These are phyloP conservation scores for Articulospora tetracladia DNA, from an alignment of 495 filamentous ascomycete species.

Conservation along the genomic window DNA sequence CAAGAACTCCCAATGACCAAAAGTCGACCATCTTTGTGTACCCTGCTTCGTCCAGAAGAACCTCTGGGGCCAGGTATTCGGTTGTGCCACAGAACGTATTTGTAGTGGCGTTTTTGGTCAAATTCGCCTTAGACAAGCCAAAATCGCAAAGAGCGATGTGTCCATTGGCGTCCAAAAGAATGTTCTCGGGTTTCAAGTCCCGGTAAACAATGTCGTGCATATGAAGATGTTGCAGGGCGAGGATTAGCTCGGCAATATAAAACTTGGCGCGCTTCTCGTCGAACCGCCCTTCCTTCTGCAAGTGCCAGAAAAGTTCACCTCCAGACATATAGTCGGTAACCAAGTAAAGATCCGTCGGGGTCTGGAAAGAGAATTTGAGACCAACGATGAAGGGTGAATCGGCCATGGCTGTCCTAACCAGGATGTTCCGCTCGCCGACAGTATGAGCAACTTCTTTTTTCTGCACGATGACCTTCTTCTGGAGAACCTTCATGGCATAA, in stretches of 20 bases:
- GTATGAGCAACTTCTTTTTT: slow-evolving; percentile 99
- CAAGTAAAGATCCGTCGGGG: slow-evolving; percentile 90
- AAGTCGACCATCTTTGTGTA: slow-evolving; percentile 99
- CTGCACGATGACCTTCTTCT: slow-evolving; percentile 99
- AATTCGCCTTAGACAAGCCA: slow-evolving; percentile 93
- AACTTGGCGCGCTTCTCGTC: slow-evolving; percentile 94
- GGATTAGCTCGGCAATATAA: slow-evolving; percentile 96
- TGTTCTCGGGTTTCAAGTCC: slow-evolving; percentile 85
- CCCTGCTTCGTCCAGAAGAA: slow-evolving; percentile 91
- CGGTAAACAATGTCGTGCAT: slow-evolving; percentile 97
- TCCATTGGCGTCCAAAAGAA: slow-evolving; percentile 77
- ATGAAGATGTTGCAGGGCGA: slow-evolving; percentile 93
- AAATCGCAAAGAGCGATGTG: slow-evolving; percentile 86
- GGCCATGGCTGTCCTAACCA: slow-evolving; percentile 91
- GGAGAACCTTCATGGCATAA: slow-evolving; percentile 98
- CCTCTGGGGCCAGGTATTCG: slow-evolving; percentile 94
- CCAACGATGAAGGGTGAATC: slow-evolving; percentile 98
- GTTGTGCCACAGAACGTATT: slow-evolving; percentile 99
- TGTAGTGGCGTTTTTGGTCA: slow-evolving; percentile 93
- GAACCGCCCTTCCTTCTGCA: slow-evolving; percentile 96
- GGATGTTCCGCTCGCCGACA: slow-evolving; percentile 92
- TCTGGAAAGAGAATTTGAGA: slow-evolving; percentile 98
- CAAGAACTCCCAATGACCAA: slow-evolving; percentile 95
- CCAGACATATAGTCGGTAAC: slow-evolving; percentile 99
- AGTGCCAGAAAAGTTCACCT: slow-evolving; percentile 96